Percentiles rank a stretch among this genome's conserved stretches.
Conservation (phyloP, 805 yeast species). For the Tetrapisispora phaffii region DNA sequence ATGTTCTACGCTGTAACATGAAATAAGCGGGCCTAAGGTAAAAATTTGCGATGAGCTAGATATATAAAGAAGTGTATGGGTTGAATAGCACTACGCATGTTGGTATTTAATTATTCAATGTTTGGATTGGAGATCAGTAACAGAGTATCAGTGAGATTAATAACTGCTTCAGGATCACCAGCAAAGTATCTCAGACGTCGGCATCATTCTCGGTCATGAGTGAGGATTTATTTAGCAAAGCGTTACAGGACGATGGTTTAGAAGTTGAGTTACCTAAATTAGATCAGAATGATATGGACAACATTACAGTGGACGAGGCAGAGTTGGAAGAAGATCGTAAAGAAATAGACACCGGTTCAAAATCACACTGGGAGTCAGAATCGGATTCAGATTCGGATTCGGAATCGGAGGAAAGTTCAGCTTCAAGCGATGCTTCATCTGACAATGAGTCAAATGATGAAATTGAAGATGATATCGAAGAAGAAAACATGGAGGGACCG, state of each 20-base stretch:
- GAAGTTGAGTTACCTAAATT: slow-evolving; percentile 4
- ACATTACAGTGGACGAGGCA: background rate
- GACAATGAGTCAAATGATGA: slow-evolving; percentile 14
- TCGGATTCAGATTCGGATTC: slow-evolving; percentile 9
- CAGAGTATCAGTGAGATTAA: too few relatives aligned
- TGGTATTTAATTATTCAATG: too few relatives aligned
- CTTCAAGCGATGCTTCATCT: slow-evolving; percentile 5
- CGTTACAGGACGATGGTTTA: slow-evolving; percentile 13
- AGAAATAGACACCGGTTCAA: background rate
- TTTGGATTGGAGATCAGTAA: too few relatives aligned
- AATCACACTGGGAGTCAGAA: too few relatives aligned
- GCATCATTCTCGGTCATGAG: slow-evolving; percentile 3
- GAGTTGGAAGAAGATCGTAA: background rate
- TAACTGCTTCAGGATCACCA: too few relatives aligned
- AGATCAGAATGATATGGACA: slow-evolving; percentile 13
- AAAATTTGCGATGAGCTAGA: background rate
- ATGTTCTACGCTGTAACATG: background rate
- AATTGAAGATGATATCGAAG: slow-evolving; percentile 10
- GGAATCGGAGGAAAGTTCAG: slow-evolving; percentile 7
- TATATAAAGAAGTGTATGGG: too few relatives aligned
- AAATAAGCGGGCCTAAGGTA: background rate
- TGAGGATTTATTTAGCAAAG: slow-evolving; percentile 17
- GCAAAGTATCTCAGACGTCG: too few relatives aligned
- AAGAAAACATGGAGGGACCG: slow-evolving; percentile 46
- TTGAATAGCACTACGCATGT: too few relatives aligned